Percentiles rank a stretch among this genome's conserved stretches.
Evolutionary conservation across 768 basidiomycete genomes (phyloP).

Genomic region (Goffeauzyma gilvescens): DNA sequence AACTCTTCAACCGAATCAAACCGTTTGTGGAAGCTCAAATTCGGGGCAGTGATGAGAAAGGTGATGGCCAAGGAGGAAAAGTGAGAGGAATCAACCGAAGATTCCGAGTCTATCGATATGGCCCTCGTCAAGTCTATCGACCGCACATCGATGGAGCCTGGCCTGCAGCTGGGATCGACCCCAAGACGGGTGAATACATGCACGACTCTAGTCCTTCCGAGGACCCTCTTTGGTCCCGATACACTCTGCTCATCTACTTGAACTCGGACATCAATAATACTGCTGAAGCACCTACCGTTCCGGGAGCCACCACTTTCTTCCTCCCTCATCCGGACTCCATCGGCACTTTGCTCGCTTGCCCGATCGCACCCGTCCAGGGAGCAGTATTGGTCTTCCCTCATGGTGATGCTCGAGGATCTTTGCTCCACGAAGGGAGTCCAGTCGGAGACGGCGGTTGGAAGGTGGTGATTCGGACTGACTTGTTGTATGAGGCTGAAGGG

Average conservation of each 20-base stretch:
- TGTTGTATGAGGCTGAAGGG: constrained; percentile 30
- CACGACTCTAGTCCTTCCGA: constrained; percentile 27
- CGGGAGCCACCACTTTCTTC: constrained; percentile 43
- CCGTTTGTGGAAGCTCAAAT: constrained; percentile 36
- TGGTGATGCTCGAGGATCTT: constrained; percentile 29
- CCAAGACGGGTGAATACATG: constrained; percentile 36
- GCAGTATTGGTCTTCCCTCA: constrained; percentile 39
- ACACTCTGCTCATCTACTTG: constrained; percentile 40
- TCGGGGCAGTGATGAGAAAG: constrained; percentile 14
- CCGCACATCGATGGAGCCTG: constrained; percentile 44
- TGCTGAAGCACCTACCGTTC: constrained; percentile 12
- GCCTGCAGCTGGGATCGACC: constrained; percentile 38
- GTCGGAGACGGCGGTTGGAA: constrained; percentile 29
- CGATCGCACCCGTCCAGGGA: constrained; percentile 38
- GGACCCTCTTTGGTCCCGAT: constrained; percentile 37
- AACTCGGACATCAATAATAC: constrained; percentile 36
- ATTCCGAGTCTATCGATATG: constrained; percentile 41
- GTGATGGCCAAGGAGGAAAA: constrained; percentile 31
- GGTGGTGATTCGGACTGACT: constrained; percentile 32
- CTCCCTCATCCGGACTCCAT: constrained; percentile 34
- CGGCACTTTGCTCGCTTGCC: constrained; percentile 38
- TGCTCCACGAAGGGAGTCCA: constrained; percentile 31
- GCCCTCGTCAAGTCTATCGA: constrained; percentile 38
- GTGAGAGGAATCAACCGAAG: constrained; percentile 39
- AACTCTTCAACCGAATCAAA: constrained; percentile 36